Evolutionary conservation across 2,329 filamentous ascomycete genomes (phyloP).

Genomic region (Talaromyces atroroseus): DNA sequence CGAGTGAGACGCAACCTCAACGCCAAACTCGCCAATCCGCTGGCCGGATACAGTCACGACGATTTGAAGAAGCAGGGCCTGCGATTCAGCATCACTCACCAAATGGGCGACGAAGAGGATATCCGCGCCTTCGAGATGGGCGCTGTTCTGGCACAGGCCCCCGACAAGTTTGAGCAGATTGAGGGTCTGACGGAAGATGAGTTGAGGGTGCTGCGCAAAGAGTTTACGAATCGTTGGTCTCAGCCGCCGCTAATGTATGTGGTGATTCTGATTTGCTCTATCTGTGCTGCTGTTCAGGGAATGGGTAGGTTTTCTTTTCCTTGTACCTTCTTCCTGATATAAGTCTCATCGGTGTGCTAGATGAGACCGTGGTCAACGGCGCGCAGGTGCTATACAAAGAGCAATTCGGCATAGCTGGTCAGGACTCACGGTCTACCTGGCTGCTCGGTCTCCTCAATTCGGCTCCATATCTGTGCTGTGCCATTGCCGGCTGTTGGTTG

Average conservation of each 20-base stretch:
- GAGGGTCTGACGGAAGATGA: slow-evolving; percentile 55
- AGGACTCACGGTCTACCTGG: slow-evolving; percentile 50
- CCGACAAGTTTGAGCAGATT: slow-evolving; percentile 47
- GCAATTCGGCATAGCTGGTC: slow-evolving; percentile 55
- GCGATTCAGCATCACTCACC: slow-evolving; percentile 53
- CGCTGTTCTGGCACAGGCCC: slow-evolving; percentile 53
- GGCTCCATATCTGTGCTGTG: slow-evolving; percentile 57
- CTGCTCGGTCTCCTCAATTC: slow-evolving; percentile 58
- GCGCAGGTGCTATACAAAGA: slow-evolving; percentile 60
- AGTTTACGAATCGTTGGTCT: slow-evolving; percentile 63
- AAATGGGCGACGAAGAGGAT: slow-evolving; percentile 51
- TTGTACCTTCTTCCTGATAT: not conserved
- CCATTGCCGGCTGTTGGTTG: slow-evolving; percentile 66
- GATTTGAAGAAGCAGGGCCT: slow-evolving; percentile 54
- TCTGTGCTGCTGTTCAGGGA: slow-evolving; percentile 64
- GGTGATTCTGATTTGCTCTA: slow-evolving; percentile 61
- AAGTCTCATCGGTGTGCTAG: slow-evolving; percentile 26
- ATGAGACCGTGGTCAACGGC: slow-evolving; percentile 65
- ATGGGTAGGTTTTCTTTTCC: slow-evolving; percentile 46
- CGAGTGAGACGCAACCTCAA: slow-evolving; percentile 37
- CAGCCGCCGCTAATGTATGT: slow-evolving; percentile 62
- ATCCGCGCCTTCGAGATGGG: slow-evolving; percentile 56
- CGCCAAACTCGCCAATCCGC: slow-evolving; percentile 51
- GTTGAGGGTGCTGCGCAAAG: slow-evolving; percentile 51
- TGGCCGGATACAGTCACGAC: slow-evolving; percentile 44